A percentile compares a stretch with the other conserved stretches of the same genome.
phyloP scores from a whole-genome alignment of 768 basidiomycete species.

The Agaricus subrufescens region DNA sequence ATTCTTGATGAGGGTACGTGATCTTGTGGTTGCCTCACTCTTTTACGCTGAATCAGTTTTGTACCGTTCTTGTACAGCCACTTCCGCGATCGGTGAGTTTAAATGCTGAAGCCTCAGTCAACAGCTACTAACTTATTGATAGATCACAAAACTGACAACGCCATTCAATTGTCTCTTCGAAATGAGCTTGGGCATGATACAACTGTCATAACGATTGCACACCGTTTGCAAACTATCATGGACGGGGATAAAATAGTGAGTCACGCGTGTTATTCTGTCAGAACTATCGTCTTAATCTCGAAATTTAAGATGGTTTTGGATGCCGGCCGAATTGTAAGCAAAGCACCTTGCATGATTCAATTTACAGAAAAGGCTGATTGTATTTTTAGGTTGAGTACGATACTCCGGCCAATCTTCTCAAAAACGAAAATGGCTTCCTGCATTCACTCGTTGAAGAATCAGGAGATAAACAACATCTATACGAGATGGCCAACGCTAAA shows the following conservation, averaged over 20 bases:
- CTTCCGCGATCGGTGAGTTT: slow-evolving; percentile 36
- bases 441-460: slow-evolving; percentile 56
- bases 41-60: neutral
- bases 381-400: slow-evolving; percentile 20
- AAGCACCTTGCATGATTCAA: neutral
- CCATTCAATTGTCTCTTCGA: slow-evolving; percentile 65
- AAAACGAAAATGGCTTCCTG: slow-evolving; percentile 44
- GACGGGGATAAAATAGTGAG: slow-evolving; percentile 50
- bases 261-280: neutral
- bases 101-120: neutral
- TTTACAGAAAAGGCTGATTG: no score
- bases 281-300: neutral
- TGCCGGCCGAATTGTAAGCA: slow-evolving; percentile 15
- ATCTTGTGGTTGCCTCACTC: neutral
- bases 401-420: slow-evolving; percentile 45
- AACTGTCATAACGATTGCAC: slow-evolving; percentile 61
- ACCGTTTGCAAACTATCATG: slow-evolving; percentile 61
- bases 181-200: slow-evolving; percentile 55
- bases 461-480: slow-evolving; percentile 45
- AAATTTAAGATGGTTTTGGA: slow-evolving; percentile 15
- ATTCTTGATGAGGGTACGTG: slow-evolving; percentile 54
- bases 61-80: slow-evolving; percentile 22
- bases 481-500: slow-evolving; percentile 34
- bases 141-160: slow-evolving; percentile 57
- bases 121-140: neutral